Base-by-base conservation (phyloP, 2,329 filamentous ascomycete species). In the Phaeosphaeria sp. region DNA sequence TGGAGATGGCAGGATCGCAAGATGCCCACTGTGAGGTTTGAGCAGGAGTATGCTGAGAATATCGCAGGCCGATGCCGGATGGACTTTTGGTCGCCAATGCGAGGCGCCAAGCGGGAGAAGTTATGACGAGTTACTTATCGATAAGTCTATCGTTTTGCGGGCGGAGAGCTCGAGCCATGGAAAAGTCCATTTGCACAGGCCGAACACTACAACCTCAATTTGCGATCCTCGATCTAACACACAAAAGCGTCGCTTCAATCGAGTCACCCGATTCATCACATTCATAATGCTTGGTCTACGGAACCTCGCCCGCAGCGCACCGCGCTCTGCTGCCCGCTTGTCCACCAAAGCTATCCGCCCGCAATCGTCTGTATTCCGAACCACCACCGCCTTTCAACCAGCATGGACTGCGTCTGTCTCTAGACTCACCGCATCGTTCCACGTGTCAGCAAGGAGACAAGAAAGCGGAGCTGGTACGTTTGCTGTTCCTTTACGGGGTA, bases 271-370 rank as follows among this genome's bases (percentile, higher is more conserved):
- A 15, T 18, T 5, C 10, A 27, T 44, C 27, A 47, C 59, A 63
- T 21, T 17, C 65, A 73, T 47, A 39, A 83, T 83, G 81, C 69
- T 81, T 52, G 79, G 79, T 54, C 74, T 82, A 51, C 76, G 81
- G 55, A 73, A 76, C 55, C 66, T 83, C 60, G 77, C 80, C 59
- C 80, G 81, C 61, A 74, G 77, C 36, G 76, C 78, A 51, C 80
- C 82, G 43, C 78, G 81, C 54, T 74, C 77, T 17, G 66, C 75
- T 50, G 72, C 77, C 54, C 80, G 79, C 56, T 63, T 81, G 58
- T 75, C 77, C 52, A 70, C 77, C 50, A 72, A 74, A 64, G 68
- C 73, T 60, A 60, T 72, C 57, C 76, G 76, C 62, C 72, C 75
- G 47, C 72, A 77, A 53, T 58, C 72, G 22, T 73, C 72, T 47